These are phyloP conservation scores for Tolypocladium pustulatum DNA, from an alignment of 2,329 filamentous ascomycete genomes.

Conservation along the genomic window DNA sequence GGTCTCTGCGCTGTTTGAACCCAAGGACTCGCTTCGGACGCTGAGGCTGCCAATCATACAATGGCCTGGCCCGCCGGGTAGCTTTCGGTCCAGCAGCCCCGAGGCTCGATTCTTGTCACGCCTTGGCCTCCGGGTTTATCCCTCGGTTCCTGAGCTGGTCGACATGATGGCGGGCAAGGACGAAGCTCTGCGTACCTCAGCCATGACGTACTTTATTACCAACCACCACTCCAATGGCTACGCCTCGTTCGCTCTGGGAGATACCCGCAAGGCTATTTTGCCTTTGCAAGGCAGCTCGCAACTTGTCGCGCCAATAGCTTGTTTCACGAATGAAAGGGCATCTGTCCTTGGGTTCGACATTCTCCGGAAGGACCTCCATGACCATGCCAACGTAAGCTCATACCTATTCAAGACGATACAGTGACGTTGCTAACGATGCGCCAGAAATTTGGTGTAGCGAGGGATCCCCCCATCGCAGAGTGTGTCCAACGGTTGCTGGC, in stretches of 20 bases:
- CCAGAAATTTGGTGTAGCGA: conserved; percentile 72
- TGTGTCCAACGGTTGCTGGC: conserved; percentile 66
- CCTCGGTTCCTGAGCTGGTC: conserved; percentile 63
- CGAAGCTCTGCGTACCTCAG: conserved; percentile 48
- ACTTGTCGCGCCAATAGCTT: conserved; percentile 63
- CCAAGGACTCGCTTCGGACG: conserved; percentile 56
- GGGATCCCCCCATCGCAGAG: conserved; percentile 66
- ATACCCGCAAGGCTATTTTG: conserved; percentile 50
- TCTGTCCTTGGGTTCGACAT: conserved; percentile 73
- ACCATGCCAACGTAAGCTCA: conserved; percentile 55
- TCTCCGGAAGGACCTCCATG: conserved; percentile 62
- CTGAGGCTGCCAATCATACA: conserved; percentile 68
- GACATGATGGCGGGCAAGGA: conserved; percentile 62
- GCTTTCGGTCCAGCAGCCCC: conserved; percentile 49
- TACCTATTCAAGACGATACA: background rate
- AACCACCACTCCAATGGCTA: conserved; percentile 76
- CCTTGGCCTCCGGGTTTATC: conserved; percentile 65
- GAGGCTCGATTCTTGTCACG: conserved; percentile 66
- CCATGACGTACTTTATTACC: conserved; percentile 72
- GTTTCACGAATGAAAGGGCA: conserved; percentile 72
- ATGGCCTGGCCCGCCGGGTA: conserved; percentile 61
- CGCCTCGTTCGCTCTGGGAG: conserved; percentile 46
- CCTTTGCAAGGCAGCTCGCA: conserved; percentile 61
- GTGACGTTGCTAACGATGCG: conserved; percentile 3
- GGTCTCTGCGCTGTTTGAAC: conserved; percentile 73